Base-by-base conservation (phyloP, 2,329 filamentous ascomycete genomes). In the Cladosporium sp. region DNA sequence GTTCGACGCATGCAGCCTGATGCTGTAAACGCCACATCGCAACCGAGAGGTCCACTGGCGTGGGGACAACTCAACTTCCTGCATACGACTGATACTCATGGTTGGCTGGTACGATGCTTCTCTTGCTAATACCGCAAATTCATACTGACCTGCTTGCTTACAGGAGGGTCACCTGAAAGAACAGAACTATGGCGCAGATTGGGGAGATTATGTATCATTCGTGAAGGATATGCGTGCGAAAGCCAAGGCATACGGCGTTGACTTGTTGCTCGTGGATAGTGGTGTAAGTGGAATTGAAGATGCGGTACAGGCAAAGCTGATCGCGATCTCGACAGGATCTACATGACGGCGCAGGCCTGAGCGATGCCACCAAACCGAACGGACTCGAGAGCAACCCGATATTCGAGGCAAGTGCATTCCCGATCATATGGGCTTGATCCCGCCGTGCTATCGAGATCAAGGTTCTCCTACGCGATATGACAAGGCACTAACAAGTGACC, bases 31-130 rank as follows among this genome's bases (percentile, higher is more conserved):
- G 75, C 80, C 0, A 77, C 77, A 2, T 73, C 74, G 4, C 68
- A 70, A 12, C 79, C 80, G 3, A 76, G 72, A 49, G 75, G 69
- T 18, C 79, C 76, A 24, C 77, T 88, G 8, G 84, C 86, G 79
- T 89, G 87, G 65, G 87, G 87, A 2, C 85, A 89, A 73, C 75
- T 89, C 70, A 89, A 89, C 71, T 86, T 97, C 78, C 80, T 89
- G 28, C 87, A 88, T 70, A 88, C 86, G 1, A 87, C 85, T 2
- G 86, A 88, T 68, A 87, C 85, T 0, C 86, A 88, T 72, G 85
- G 85, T 21, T 64, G 67, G 67, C 62, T 69, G 30, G 84, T 86
- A 71, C 85, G 85, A 3, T 85, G 88, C 18, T 59, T 59, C 18
- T 36, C 30, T 44, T 44, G 21, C 34, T 5, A 6, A 18, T 30